Conservation (phyloP, 208 protist species). For the Wallacemonas collosoma region DNA sequence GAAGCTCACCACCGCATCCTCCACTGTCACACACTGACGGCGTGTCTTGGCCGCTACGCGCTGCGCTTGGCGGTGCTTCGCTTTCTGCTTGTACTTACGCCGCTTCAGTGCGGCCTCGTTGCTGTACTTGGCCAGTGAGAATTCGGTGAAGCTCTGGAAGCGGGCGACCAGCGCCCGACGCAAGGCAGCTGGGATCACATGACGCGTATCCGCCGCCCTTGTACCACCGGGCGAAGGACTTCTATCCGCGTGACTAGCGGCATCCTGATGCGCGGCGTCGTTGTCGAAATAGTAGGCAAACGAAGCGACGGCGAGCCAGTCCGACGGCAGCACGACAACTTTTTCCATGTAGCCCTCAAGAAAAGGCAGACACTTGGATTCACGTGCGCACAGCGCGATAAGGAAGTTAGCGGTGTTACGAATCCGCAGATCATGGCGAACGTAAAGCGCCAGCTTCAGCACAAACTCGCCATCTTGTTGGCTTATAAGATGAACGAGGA, state of each 20-base stretch:
- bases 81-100: constrained; percentile 40
- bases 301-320: constrained; percentile 94
- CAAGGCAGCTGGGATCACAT: constrained; percentile 77
- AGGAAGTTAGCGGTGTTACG: constrained; percentile 92
- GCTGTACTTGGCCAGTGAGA: constrained; percentile 95
- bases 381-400: constrained; percentile 75
- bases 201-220: too few species aligned
- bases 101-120: constrained; percentile 79
- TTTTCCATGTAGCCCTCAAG: constrained; percentile 84
- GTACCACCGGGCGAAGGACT: too few species aligned
- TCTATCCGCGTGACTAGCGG: too few species aligned
- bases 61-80: not conserved
- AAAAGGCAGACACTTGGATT: constrained; percentile 80
- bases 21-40: not conserved
- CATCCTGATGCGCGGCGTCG: constrained; percentile 26
- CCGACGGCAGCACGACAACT: constrained; percentile 85
- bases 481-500: constrained; percentile 63
- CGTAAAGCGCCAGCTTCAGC: constrained; percentile 92
- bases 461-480: constrained; percentile 85
- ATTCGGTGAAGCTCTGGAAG: constrained; percentile 92
- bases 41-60: constrained; percentile 11
- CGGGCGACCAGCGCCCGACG: constrained; percentile 78
- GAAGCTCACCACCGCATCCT: not conserved
- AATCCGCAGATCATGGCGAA: constrained; percentile 92
- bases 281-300: constrained; percentile 73